phyloP scores from a whole-genome alignment of 805 yeast genomes.

The Pichia rugopelliculosa region DNA sequence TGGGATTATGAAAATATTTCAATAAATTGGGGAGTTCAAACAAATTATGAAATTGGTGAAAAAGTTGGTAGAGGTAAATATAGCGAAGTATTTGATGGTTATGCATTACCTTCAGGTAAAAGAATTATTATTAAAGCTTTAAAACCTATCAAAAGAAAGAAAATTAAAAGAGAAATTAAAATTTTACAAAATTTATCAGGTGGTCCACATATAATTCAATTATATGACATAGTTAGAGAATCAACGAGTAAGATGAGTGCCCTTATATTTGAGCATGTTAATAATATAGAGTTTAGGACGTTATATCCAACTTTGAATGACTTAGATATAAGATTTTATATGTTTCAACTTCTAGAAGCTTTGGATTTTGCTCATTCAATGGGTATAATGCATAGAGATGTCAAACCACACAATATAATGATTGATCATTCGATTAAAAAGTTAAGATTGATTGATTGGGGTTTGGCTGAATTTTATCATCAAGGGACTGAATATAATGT shows the following conservation, averaged over 20 bases:
- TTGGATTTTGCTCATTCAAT: slow-evolving; percentile 85
- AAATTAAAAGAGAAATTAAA: slow-evolving; percentile 83
- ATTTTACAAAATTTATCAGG: slow-evolving; percentile 78
- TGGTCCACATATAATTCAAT: slow-evolving; percentile 73
- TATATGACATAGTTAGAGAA: slow-evolving; percentile 78
- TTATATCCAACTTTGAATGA: slow-evolving; percentile 74
- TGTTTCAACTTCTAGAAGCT: slow-evolving; percentile 74
- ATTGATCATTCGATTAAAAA: slow-evolving; percentile 70
- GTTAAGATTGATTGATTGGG: slow-evolving; percentile 89
- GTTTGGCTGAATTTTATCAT: slow-evolving; percentile 90
- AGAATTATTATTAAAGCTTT: slow-evolving; percentile 80
- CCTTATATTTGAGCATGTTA: slow-evolving; percentile 74
- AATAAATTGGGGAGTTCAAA: slow-evolving; percentile 53
- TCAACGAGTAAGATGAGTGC: slow-evolving; percentile 79
- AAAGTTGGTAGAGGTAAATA: slow-evolving; percentile 92
- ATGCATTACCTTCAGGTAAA: slow-evolving; percentile 54
- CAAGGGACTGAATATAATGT: slow-evolving; percentile 86
- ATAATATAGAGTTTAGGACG: slow-evolving; percentile 75
- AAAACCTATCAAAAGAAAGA: slow-evolving; percentile 89
- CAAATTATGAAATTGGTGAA: slow-evolving; percentile 56
- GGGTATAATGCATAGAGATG: slow-evolving; percentile 96
- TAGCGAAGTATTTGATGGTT: slow-evolving; percentile 90
- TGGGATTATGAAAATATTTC: slow-evolving; percentile 78
- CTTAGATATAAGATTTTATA: slow-evolving; percentile 72
- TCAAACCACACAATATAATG: slow-evolving; percentile 94